phyloP scores from a whole-genome alignment of 768 basidiomycete species.

The Tulasnella sp. region DNA sequence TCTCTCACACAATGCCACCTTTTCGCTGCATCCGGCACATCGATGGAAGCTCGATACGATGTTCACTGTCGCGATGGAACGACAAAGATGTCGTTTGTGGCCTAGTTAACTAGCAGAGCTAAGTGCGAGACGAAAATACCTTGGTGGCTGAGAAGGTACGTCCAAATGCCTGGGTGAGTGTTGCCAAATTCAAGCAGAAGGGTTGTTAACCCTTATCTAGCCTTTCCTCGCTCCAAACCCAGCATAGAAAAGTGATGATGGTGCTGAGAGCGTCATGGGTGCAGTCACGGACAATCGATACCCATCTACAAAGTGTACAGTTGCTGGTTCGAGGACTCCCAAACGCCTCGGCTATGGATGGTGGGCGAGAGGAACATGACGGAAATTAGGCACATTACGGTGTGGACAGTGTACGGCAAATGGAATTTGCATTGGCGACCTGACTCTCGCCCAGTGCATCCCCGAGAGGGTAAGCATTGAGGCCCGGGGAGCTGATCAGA shows the following conservation, averaged over 20 bases:
- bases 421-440: neutral
- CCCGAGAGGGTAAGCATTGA: neutral
- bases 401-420: neutral
- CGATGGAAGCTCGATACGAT: neutral
- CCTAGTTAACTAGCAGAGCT: neutral
- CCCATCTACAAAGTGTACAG: neutral
- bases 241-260: conserved; percentile 14
- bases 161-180: neutral
- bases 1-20: neutral
- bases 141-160: neutral
- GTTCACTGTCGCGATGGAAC: neutral
- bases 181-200: neutral
- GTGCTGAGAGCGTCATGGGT: neutral
- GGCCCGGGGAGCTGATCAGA: neutral
- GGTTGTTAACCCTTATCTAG: neutral
- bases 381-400: conserved; percentile 6
- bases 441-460: neutral
- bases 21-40: neutral
- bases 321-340: neutral
- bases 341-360: neutral
- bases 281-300: neutral
- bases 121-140: neutral
- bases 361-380: neutral
- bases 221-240: neutral
- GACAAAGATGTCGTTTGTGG: neutral